Percentiles rank a stretch among this genome's conserved stretches.
phyloP scores from a whole-genome alignment of 768 basidiomycete species.

The Amanita molliuscula region DNA sequence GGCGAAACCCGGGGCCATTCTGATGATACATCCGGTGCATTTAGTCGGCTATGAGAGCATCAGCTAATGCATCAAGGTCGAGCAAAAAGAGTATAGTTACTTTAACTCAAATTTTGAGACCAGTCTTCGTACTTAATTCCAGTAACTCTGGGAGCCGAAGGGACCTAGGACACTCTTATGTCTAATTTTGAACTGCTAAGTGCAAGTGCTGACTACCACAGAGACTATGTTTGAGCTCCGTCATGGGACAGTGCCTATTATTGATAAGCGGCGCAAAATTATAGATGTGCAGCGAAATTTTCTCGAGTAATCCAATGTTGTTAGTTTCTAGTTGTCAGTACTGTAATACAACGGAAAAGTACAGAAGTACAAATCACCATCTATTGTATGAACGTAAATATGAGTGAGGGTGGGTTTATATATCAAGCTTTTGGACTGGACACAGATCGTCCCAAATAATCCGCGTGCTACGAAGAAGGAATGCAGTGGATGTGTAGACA shows the following conservation, averaged over 20 bases:
- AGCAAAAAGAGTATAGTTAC: background rate
- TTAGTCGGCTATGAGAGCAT: background rate
- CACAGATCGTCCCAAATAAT: background rate
- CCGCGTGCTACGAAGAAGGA: background rate
- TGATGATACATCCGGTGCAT: background rate
- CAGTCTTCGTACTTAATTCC: background rate
- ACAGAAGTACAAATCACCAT: slow-evolving; percentile 4
- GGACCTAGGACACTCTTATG: background rate
- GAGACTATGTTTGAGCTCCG: background rate
- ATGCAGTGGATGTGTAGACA: background rate
- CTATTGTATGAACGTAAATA: slow-evolving; percentile 5
- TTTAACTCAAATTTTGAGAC: background rate
- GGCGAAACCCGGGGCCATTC: background rate
- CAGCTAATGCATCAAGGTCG: background rate
- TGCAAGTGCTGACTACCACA: background rate
- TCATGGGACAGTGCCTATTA: background rate
- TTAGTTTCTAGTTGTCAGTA: background rate
- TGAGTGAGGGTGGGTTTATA: background rate
- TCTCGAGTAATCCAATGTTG: too few relatives aligned
- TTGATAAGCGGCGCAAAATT: background rate
- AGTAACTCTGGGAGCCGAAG: background rate
- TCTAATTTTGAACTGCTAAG: background rate
- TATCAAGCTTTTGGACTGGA: background rate
- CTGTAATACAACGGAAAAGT: slow-evolving; percentile 1
- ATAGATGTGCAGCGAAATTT: too few relatives aligned